Conservation (phyloP, 768 basidiomycete genomes). For the Hericium erinaceus region DNA sequence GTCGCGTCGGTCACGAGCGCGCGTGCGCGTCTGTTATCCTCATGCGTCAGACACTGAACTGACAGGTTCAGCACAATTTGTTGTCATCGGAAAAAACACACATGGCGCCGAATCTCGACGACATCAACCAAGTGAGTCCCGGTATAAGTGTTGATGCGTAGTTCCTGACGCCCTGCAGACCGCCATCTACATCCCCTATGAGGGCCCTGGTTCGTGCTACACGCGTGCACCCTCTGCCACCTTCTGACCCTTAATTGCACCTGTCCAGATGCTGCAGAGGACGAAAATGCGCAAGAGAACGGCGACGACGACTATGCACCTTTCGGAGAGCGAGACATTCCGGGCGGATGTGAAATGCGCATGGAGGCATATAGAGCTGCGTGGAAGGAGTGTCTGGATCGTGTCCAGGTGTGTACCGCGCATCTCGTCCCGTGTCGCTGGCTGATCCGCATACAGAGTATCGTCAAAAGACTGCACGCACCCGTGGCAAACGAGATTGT, state of each 20-base stretch:
- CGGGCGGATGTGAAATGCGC: constrained; percentile 7
- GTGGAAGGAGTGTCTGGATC: constrained; percentile 11
- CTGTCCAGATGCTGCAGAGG: not conserved
- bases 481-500: constrained; percentile 10
- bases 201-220: not conserved
- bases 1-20: not conserved
- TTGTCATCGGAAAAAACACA: not conserved
- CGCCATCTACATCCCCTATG: constrained; percentile 9
- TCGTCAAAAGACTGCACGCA: constrained; percentile 6
- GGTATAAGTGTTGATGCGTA: not conserved
- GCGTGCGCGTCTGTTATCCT: too few relatives aligned
- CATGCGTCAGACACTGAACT: too few relatives aligned
- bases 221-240: not conserved
- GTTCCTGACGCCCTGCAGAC: not conserved
- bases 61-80: too few relatives aligned
- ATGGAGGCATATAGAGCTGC: constrained; percentile 9
- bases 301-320: constrained; percentile 5
- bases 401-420: constrained; percentile 8
- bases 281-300: not conserved
- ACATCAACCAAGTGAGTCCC: constrained; percentile 8
- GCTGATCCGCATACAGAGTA: constrained; percentile 1
- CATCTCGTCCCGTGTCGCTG: not conserved
- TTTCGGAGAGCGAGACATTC: constrained; percentile 10
- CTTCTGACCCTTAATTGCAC: not conserved
- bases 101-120: constrained; percentile 5